These are phyloP conservation scores for Pseudozyma hubeiensis DNA, from an alignment of 1,284 basidiomycete species.

Conservation along the genomic window DNA sequence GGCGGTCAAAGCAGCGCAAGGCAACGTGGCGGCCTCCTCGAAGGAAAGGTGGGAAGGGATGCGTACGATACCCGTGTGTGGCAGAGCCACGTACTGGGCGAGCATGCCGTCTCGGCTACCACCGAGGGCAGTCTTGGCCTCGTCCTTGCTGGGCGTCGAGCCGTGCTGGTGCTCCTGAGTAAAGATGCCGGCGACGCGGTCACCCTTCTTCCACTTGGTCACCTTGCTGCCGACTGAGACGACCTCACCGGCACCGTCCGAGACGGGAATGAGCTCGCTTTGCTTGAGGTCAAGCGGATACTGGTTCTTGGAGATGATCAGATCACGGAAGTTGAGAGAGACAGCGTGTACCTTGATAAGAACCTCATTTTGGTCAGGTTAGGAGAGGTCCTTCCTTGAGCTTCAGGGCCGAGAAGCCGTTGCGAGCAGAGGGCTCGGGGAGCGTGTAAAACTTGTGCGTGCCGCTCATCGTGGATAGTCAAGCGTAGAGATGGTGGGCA, in stretches of 20 bases:
- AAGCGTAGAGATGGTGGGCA: neutral
- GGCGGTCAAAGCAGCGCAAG: slow-evolving; percentile 73
- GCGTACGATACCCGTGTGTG: slow-evolving; percentile 35
- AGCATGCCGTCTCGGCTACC: slow-evolving; percentile 74
- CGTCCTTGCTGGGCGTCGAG: slow-evolving; percentile 59
- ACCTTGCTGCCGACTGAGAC: slow-evolving; percentile 73
- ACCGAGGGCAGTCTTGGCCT: slow-evolving; percentile 71
- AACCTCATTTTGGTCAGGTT: slow-evolving; percentile 56
- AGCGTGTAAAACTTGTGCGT: slow-evolving; percentile 44
- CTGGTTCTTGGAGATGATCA: slow-evolving; percentile 50
- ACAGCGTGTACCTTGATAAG: slow-evolving; percentile 68
- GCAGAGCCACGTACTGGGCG: slow-evolving; percentile 72
- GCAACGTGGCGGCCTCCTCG: slow-evolving; percentile 73
- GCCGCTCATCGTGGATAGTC: slow-evolving; percentile 17
- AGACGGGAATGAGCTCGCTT: slow-evolving; percentile 72
- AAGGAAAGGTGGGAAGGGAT: slow-evolving; percentile 72
- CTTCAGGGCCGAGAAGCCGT: slow-evolving; percentile 29
- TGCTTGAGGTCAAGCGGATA: slow-evolving; percentile 52
- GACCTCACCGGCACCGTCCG: slow-evolving; percentile 77
- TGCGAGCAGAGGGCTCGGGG: slow-evolving; percentile 40
- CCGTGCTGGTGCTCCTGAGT: slow-evolving; percentile 66
- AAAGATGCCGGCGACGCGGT: slow-evolving; percentile 72
- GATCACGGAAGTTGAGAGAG: slow-evolving; percentile 69
- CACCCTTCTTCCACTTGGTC: slow-evolving; percentile 73
- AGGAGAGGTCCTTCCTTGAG: slow-evolving; percentile 40